Evolutionary conservation across 148 eudicot species (phyloP).

Genomic region (Diospyros kaki): DNA sequence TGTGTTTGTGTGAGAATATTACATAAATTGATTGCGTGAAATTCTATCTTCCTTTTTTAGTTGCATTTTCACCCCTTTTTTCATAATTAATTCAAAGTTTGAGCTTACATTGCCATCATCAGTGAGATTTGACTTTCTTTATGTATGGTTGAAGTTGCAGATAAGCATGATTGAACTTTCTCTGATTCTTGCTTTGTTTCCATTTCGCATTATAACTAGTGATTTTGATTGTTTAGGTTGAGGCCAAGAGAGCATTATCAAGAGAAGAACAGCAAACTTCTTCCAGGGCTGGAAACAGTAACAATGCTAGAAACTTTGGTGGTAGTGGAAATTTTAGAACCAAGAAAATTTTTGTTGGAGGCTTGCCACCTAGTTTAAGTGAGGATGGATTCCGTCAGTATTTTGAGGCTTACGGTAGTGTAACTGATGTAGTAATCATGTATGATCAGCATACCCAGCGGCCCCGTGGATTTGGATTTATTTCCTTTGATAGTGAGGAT

Average conservation of each 20-base stretch:
- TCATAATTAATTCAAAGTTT: too few relatives aligned
- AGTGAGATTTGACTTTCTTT: background rate
- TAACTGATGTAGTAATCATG: slow-evolving; percentile 92
- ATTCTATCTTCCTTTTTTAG: too few relatives aligned
- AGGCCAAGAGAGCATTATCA: slow-evolving; percentile 92
- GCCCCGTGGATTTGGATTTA: slow-evolving; percentile 95
- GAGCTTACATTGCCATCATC: too few relatives aligned
- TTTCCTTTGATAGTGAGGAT: slow-evolving; percentile 86
- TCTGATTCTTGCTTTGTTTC: background rate
- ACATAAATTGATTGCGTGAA: too few relatives aligned
- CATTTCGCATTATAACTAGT: slow-evolving; percentile 7
- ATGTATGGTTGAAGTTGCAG: background rate
- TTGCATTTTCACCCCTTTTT: too few relatives aligned
- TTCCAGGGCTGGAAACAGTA: slow-evolving; percentile 44
- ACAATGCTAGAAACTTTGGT: slow-evolving; percentile 45
- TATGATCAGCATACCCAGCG: slow-evolving; percentile 88
- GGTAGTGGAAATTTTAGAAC: slow-evolving; percentile 75
- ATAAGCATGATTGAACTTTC: background rate
- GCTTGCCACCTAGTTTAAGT: slow-evolving; percentile 73
- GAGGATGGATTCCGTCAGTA: slow-evolving; percentile 88
- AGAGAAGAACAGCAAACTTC: slow-evolving; percentile 86
- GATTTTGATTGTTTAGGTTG: slow-evolving; percentile 54
- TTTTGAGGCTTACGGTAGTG: slow-evolving; percentile 76
- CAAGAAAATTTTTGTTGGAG: slow-evolving; percentile 97
- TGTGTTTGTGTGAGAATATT: too few relatives aligned